A percentile compares a stretch with the other conserved stretches of the same genome.
Conservation (phyloP, 371 early-diverging fungal species). For the Rhizopus arrhizus region DNA sequence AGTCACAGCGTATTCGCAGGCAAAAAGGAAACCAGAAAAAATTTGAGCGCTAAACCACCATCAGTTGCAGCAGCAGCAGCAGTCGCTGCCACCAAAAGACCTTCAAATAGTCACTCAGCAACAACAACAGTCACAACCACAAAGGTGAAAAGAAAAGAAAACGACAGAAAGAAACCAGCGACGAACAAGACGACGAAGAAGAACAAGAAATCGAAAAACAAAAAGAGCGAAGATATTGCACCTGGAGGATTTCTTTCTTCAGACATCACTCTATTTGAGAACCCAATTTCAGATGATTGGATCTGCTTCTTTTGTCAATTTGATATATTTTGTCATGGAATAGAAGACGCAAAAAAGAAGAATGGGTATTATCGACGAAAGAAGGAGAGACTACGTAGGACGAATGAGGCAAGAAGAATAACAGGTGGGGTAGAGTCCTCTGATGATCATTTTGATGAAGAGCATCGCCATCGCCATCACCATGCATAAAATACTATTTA, state of each 20-base stretch:
- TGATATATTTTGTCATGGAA: constrained; percentile 38
- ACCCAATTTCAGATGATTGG: constrained; percentile 46
- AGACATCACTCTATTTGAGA: constrained; percentile 28
- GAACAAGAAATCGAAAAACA: constrained; percentile 8
- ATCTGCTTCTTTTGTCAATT: constrained; percentile 52
- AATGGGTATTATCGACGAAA: constrained; percentile 38
- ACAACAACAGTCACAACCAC: background rate
- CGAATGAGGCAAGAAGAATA: constrained; percentile 30
- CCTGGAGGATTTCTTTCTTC: constrained; percentile 33
- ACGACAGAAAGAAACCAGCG: constrained; percentile 5
- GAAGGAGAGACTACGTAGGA: constrained; percentile 31
- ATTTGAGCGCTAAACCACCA: background rate
- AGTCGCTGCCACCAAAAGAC: background rate
- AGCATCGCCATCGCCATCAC: background rate
- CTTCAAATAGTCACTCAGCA: background rate
- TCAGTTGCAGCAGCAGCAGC: background rate
- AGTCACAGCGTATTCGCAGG: too few relatives aligned
- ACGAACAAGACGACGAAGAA: constrained; percentile 10
- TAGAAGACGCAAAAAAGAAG: constrained; percentile 34
- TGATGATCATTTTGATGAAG: constrained; percentile 2
- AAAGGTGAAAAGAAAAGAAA: background rate
- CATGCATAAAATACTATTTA: background rate
- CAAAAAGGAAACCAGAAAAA: background rate
- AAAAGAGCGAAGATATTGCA: constrained; percentile 15
- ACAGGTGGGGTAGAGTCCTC: constrained; percentile 12